Evolutionary conservation across 208 protist genomes (phyloP), one percentile per base, ranked within the genome.

Genomic region (Leishmania martiniquensis): DNA sequence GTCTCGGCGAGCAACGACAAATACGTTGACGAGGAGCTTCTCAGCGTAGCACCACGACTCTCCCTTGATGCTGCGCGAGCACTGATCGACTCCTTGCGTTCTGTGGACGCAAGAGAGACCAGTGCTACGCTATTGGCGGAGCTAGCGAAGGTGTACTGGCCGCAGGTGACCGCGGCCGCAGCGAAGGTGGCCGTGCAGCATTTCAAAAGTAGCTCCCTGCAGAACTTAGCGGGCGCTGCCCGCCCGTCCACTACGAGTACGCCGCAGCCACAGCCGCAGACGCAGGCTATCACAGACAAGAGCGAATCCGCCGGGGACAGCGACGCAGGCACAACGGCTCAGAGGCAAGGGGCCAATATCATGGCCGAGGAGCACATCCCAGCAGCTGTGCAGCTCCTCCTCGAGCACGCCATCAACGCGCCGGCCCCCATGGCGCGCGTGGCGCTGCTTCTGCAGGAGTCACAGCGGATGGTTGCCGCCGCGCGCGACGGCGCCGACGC

Each of bases 401-500:
- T 83, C 45, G 49, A 70, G 55, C 74, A 83, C 39, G 73, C 73
- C 12, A 66, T 63, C 10, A 47, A 44, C 6, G 51, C 66, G 44
- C 79, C 55, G 3, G 39, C 22, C 13, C 73, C 73, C 5, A 57
- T 78, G 39, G 29, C 47, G 1, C 79, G 79, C 20, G 66, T 78
- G 5, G 45, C 42, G 13, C 62, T 77, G 20, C 34, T 83, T 6
- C 0, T 83, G 44, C 79, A 78, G 42, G 72, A 83, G 73, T 51
- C 71, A 5, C 79, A 72, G 72, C 52, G 55, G n/a, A 83, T 75
- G 73, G 42, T 69, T 34, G 45, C 25, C 25, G 39, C 73, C 25
- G 45, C 60, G 37, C 72, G 60, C 55, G 67, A 75, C 25, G 79
- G 79, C 1, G 79, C 79, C 2, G 79, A 78, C 9, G 79, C 79